Percentiles rank a stretch among this genome's conserved stretches.
These are phyloP conservation scores for Populus nigra DNA, from an alignment of 345 rosid species.

Conservation along the genomic window DNA sequence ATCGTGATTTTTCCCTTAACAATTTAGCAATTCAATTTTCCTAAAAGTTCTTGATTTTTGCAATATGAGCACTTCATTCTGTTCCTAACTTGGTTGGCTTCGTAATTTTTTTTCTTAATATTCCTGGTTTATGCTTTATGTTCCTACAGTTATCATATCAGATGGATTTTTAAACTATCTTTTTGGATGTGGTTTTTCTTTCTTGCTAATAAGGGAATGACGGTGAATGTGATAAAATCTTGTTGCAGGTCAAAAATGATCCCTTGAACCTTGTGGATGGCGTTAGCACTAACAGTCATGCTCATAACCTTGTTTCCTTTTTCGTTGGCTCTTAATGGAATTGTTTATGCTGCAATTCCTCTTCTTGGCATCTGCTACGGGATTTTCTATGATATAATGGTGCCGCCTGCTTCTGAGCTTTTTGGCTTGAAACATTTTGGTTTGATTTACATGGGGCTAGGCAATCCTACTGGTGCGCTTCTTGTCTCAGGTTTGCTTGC, in stretches of 20 bases:
- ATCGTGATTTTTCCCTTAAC: not conserved
- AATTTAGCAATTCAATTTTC: not conserved
- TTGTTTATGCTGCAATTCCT: constrained; percentile 61
- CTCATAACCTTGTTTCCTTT: constrained; percentile 52
- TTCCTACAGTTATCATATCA: not conserved
- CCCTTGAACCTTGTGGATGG: constrained; percentile 90
- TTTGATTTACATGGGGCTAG: constrained; percentile 68
- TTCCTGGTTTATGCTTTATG: not conserved
- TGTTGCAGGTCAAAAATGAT: constrained; percentile 53
- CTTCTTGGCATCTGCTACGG: constrained; percentile 78
- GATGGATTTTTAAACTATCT: not conserved
- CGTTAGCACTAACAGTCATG: constrained; percentile 55
- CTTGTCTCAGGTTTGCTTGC: constrained; percentile 85
- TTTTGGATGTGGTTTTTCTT: not conserved
- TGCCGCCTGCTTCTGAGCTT: constrained; percentile 83
- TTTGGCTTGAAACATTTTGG: constrained; percentile 88
- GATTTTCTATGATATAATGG: constrained; percentile 56
- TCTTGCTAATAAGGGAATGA: not conserved
- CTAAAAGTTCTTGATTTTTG: not conserved
- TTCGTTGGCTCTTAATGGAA: constrained; percentile 47
- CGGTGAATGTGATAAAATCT: not conserved
- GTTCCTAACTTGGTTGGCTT: not conserved
- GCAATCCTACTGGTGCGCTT: constrained; percentile 87
- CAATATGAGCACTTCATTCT: not conserved
- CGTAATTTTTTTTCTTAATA: not conserved